These are phyloP conservation scores for Picea glauca DNA, from an alignment of 75 land plant genomes.

Conservation along the genomic window DNA sequence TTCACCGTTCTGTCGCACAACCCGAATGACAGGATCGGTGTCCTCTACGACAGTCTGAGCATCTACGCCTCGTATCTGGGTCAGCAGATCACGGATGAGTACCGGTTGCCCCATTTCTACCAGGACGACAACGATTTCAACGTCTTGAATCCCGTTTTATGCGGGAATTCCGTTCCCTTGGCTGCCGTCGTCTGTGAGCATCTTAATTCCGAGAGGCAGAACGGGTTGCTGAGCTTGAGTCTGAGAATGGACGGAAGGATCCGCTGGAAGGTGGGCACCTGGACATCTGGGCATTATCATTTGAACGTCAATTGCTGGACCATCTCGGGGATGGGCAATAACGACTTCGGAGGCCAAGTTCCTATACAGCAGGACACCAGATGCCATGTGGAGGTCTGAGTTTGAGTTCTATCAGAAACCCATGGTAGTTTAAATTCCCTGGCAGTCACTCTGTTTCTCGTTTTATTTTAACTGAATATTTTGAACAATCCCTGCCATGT, in stretches of 20 bases:
- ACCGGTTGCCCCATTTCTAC: slow-evolving; percentile 24
- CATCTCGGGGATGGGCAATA: slow-evolving; percentile 1
- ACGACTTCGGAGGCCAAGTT: not conserved
- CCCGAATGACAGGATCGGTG: slow-evolving; percentile 38
- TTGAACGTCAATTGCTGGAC: slow-evolving; percentile 39
- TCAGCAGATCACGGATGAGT: slow-evolving; percentile 38
- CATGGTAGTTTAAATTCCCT: too few species aligned
- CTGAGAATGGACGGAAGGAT: slow-evolving; percentile 32
- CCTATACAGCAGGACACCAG: slow-evolving; percentile 2
- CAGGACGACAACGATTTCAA: slow-evolving; percentile 34
- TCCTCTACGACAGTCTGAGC: slow-evolving; percentile 39
- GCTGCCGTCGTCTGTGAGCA: slow-evolving; percentile 27
- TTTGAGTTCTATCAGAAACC: not conserved
- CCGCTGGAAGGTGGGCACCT: slow-evolving; percentile 35
- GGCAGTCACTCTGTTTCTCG: too few species aligned
- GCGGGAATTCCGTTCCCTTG: slow-evolving; percentile 33
- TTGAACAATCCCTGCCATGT: too few species aligned
- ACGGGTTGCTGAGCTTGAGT: slow-evolving; percentile 38
- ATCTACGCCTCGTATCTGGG: slow-evolving; percentile 34
- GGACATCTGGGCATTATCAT: slow-evolving; percentile 15
- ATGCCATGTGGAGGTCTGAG: slow-evolving; percentile 5
- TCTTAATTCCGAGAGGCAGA: slow-evolving; percentile 23
- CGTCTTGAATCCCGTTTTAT: slow-evolving; percentile 40
- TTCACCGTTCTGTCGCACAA: slow-evolving; percentile 55
- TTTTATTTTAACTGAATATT: too few species aligned